Base-by-base conservation (phyloP, 495 filamentous ascomycete genomes). In the Darksidea phi region DNA sequence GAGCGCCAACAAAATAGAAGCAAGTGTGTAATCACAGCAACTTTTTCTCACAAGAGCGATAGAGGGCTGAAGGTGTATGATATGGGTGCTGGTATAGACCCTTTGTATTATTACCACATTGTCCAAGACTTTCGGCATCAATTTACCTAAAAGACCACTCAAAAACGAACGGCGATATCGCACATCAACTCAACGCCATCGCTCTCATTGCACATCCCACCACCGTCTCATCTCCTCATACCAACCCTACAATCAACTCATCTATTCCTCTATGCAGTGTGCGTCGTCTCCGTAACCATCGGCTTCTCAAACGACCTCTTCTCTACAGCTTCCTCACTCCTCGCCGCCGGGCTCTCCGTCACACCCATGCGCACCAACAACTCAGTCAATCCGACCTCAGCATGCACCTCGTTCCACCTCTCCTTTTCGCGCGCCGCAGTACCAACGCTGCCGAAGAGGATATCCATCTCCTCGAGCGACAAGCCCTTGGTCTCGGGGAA, bases 381-480 rank as follows among this genome's bases (percentile, higher is more conserved):
- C 15, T 60, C 59, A 0, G 48, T 46, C 57, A 68, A 45, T 6
- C 66, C 66, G 17, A 68, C 66, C 42, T 68, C 66, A 13, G 41
- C 53, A 50, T 68, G 55, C 11, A 68, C 61, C 32, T 65, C 61
- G 13, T 17, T 37, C 66, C 61, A 64, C 20, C 55, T 46, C 66
- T 68, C 66, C 48, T 63, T 62, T 50, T 68, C 66, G 6, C 47
- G 45, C 18, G 64, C 56, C 1, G 66, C 66, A 13, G 61, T 50
- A 54, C 66, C 66, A 12, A 65, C 52, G 21, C 36, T 50, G 36
- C 88, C 88, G 69, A 93, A 92, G 49, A 91, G 80, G 56, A 88
- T 78, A 63, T 92, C 89, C 87, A 83, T 81, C 67, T 81, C 75
- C 68, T 75, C 74, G 62, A 66, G 64, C 48, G 70, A 84, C 4